Evolutionary conservation across 2,329 filamentous ascomycete species (phyloP), one percentile per base, ranked within the genome.

Genomic region (Penicillium brevicompactum): DNA sequence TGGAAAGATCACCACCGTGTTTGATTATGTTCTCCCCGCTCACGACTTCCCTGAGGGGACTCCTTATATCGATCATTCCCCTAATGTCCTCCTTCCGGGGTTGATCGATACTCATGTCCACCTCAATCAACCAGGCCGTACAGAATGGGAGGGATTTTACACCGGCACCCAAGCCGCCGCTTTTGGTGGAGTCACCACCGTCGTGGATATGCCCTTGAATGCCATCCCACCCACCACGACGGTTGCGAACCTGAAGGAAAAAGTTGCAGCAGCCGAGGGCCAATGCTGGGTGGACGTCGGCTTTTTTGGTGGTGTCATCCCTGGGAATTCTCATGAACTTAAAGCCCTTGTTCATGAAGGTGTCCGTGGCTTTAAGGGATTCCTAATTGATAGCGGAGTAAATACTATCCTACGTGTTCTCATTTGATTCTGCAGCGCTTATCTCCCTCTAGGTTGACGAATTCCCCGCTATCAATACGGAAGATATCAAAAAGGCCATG

Each of bases 201-300:
- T 99, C 9, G 80, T 99, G 67, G 94, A 97, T 75, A 99, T 99
- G 94, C 94, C 94, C 32, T 76, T 97, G 58, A 99, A 99, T 76
- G 92, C 93, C 46, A 96, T 99, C 51, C 94, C 94, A 34, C 94
- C 94, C 0, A 99, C 94, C 0, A 97, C 93, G 9, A 97, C 93
- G 0, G 82, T 97, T 3, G 80, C 81, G 16, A 91, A 89, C 6
- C 83, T 99, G 63, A 81, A 88, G 58, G 89, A 91, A 78, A 99
- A 99, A 80, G 80, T 96, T 44, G 83, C 84, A 27, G 94, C 94
- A 22, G 91, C 91, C 40, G 76, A 84, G 58, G 91, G 90, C 32
- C 89, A 97, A 76, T 96, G 93, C 76, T 99, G 93, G 93, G 91
- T 97, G 24, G 94, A 97, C 67, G 92, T 97, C n/a, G 94, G 92